Percentiles rank a stretch among this genome's conserved stretches.
phyloP scores from a whole-genome alignment of 495 filamentous ascomycete genomes.

The Penicillium fimorum region DNA sequence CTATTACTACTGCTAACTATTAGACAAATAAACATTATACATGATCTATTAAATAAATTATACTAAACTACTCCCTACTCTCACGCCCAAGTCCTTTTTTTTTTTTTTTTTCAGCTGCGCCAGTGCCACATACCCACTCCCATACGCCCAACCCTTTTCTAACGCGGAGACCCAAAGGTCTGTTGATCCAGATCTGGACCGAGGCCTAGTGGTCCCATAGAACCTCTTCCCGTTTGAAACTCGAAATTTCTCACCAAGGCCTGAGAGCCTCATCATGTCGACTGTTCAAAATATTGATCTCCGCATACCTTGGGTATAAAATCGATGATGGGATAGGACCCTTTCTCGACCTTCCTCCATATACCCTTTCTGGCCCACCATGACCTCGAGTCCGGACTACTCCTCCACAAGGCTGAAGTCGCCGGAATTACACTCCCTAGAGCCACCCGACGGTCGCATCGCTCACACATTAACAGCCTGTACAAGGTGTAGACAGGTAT shows the following conservation, averaged over 20 bases:
- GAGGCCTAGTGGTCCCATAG: constrained; percentile 16
- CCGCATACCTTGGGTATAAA: constrained; percentile 12
- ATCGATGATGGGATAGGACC: constrained; percentile 22
- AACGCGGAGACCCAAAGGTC: constrained; percentile 15
- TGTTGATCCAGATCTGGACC: constrained; percentile 30
- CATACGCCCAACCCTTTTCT: too few species aligned
- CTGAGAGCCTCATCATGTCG: constrained; percentile 22
- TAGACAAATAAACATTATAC: too few species aligned
- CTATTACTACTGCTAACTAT: too few species aligned
- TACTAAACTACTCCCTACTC: too few species aligned
- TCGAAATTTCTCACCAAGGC: not conserved
- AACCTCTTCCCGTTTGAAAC: too few species aligned
- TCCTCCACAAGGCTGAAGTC: constrained; percentile 22
- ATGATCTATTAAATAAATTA: too few species aligned
- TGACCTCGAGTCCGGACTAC: constrained; percentile 22
- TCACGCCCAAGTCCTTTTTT: not conserved
- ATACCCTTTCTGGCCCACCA: constrained; percentile 9
- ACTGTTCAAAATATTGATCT: constrained; percentile 13
- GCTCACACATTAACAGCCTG: constrained; percentile 87
- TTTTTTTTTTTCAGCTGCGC: not conserved
- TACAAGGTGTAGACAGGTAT: constrained; percentile 79
- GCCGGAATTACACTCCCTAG: constrained; percentile 25
- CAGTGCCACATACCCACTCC: too few species aligned
- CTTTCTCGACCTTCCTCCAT: constrained; percentile 7
- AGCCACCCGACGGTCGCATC: constrained; percentile 50